Conservation (phyloP, 257 asterid species). For the Salvia splendens region DNA sequence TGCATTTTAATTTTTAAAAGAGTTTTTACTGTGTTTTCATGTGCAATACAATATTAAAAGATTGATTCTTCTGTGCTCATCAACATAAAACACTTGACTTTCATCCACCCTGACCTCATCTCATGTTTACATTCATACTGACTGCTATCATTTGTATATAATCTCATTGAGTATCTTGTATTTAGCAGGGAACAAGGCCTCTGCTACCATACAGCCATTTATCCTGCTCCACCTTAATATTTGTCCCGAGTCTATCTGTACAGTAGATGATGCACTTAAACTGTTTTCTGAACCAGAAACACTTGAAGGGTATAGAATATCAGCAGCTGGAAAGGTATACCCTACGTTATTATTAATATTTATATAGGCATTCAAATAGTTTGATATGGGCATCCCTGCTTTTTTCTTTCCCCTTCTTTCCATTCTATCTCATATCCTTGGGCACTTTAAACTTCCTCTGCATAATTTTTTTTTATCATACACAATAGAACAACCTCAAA, state of each 20-base stretch:
- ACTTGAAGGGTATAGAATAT: conserved; percentile 67
- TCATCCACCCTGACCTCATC: conserved; percentile 18
- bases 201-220: conserved; percentile 84
- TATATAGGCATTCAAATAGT: background rate
- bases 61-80: conserved; percentile 12
- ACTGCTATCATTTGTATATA: conserved; percentile 12
- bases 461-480: conserved; percentile 4
- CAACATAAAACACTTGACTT: background rate
- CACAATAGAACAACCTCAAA: background rate
- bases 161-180: conserved; percentile 25
- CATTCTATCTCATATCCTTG: background rate
- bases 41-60: conserved; percentile 11
- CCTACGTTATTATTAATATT: background rate
- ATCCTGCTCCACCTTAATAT: conserved; percentile 83
- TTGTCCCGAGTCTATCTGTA: conserved; percentile 62
- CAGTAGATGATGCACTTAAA: conserved; percentile 75
- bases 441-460: conserved; percentile 16
- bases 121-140: conserved; percentile 16
- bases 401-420: conserved; percentile 5
- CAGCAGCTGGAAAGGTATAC: conserved; percentile 69
- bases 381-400: conserved; percentile 4
- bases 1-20: background rate
- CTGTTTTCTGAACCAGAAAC: conserved; percentile 80
- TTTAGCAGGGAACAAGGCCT: conserved; percentile 65
- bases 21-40: background rate